These are phyloP conservation scores for Trichocladium antarcticum DNA, from an alignment of 495 filamentous ascomycete species.

Conservation along the genomic window DNA sequence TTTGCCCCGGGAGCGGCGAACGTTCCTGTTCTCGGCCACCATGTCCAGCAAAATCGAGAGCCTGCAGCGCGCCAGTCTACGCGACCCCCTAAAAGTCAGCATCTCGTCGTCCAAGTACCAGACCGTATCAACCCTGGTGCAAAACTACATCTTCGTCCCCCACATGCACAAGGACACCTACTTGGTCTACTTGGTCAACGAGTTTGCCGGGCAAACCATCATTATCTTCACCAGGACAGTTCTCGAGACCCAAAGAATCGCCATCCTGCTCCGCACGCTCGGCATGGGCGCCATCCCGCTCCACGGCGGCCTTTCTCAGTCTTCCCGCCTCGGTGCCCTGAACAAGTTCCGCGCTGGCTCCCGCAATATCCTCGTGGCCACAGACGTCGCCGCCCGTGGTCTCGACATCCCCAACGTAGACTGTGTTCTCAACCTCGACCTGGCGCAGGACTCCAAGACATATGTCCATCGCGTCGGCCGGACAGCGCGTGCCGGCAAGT, in stretches of 20 bases:
- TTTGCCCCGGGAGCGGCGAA: constrained; percentile 65
- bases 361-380: constrained; percentile 83
- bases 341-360: constrained; percentile 71
- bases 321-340: constrained; percentile 68
- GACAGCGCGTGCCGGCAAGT: constrained; percentile 81
- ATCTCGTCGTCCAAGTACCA: constrained; percentile 71
- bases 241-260: constrained; percentile 73
- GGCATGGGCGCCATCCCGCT: constrained; percentile 72
- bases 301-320: constrained; percentile 82
- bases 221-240: constrained; percentile 94
- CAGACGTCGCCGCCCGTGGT: constrained; percentile 88
- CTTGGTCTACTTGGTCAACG: constrained; percentile 73
- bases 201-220: constrained; percentile 66
- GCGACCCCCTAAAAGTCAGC: constrained; percentile 61
- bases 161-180: constrained; percentile 87
- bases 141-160: constrained; percentile 75
- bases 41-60: constrained; percentile 87
- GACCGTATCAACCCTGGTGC: constrained; percentile 73
- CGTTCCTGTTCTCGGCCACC: constrained; percentile 89
- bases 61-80: constrained; percentile 76
- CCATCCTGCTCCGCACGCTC: constrained; percentile 67
- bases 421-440: constrained; percentile 76
- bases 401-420: constrained; percentile 92
- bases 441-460: constrained; percentile 74
- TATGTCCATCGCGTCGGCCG: constrained; percentile 94